A percentile compares a stretch with the other conserved stretches of the same genome.
These are phyloP conservation scores for Globisporangium barbulae DNA, from an alignment of 352 stramenopile species.

Conservation along the genomic window DNA sequence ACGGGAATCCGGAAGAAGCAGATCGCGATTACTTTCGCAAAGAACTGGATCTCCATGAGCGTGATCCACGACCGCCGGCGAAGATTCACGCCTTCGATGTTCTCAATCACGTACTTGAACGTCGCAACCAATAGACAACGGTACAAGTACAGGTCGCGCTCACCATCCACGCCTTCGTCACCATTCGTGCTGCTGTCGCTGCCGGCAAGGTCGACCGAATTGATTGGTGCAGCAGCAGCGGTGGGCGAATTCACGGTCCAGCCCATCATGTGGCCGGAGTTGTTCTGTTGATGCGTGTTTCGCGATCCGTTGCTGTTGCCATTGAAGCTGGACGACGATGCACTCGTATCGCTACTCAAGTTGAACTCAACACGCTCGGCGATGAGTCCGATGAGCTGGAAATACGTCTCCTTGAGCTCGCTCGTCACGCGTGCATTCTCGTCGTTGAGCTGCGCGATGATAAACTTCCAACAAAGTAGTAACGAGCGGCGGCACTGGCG, in stretches of 20 bases:
- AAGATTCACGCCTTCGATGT: slow-evolving; percentile 39
- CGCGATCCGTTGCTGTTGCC: slow-evolving; percentile 3
- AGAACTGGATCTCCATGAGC: slow-evolving; percentile 56
- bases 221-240: slow-evolving; percentile 8
- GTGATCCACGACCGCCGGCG: slow-evolving; percentile 53
- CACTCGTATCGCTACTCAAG: slow-evolving; percentile 23
- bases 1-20: slow-evolving; percentile 66
- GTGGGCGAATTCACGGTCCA: slow-evolving; percentile 33
- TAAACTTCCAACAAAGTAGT: slow-evolving; percentile 64
- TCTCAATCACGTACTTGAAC: slow-evolving; percentile 70
- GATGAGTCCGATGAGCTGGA: slow-evolving; percentile 60
- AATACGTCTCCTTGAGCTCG: slow-evolving; percentile 51
- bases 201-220: slow-evolving; percentile 3
- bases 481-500: slow-evolving; percentile 58
- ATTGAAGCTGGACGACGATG: slow-evolving; percentile 8
- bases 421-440: slow-evolving; percentile 26
- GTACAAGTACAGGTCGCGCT: slow-evolving; percentile 61
- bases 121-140: slow-evolving; percentile 69
- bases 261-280: slow-evolving; percentile 16
- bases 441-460: slow-evolving; percentile 58
- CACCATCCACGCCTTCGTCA: slow-evolving; percentile 36
- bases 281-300: slow-evolving; percentile 8
- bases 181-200: slow-evolving; percentile 11
- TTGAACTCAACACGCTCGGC: slow-evolving; percentile 69
- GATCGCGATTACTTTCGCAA: slow-evolving; percentile 61